Evolutionary conservation across 2,329 filamentous ascomycete species (phyloP), one percentile per base, ranked within the genome.

Genomic region (Cercospora sp.): DNA sequence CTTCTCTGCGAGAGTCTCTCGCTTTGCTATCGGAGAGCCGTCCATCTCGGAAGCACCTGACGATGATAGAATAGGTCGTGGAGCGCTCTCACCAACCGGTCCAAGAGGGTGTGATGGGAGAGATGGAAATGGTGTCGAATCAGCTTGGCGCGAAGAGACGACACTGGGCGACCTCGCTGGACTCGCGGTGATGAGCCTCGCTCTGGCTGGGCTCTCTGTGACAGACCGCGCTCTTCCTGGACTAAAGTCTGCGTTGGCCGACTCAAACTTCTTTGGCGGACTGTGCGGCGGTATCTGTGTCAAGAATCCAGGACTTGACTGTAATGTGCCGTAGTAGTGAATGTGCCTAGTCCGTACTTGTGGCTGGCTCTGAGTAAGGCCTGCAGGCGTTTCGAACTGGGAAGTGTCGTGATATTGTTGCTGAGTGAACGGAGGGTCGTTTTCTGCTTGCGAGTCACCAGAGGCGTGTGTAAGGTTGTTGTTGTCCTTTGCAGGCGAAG

Each of bases 81-180:
- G 74, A 23, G 74, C 74, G 57, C 75, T 77, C 40, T 72, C 73
- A 7, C 76, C 76, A 42, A 77, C 30, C 4, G 66, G 68, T 7
- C 68, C 65, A 8, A 73, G 63, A 10, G 69, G 65, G 9, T 73
- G 66, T 0, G 69, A 66, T 10, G 77, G 75, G 4, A 75, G 18
- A 3, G 74, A 70, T 40, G 72, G 70, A 2, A 77, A 63, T 13
- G 73, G 66, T 30, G 69, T 76, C 6, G 73, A 72, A 4, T 61
- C 45, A 10, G 53, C 36, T 40, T 45, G 59, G 13, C 57, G 48
- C 20, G 12, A 62, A 63, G 45, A 57, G 42, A 64, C 7, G 31
- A 33, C 31, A 28, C 67, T 69, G 16, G 64, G 62, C 3, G 65
- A 65, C 13, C 33, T 40, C 33, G 33, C 12, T 13, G 33, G 33